Percentiles rank a stretch among this genome's conserved stretches.
These are phyloP conservation scores for Candida andamanensis DNA, from an alignment of 805 yeast genomes.

Conservation along the genomic window DNA sequence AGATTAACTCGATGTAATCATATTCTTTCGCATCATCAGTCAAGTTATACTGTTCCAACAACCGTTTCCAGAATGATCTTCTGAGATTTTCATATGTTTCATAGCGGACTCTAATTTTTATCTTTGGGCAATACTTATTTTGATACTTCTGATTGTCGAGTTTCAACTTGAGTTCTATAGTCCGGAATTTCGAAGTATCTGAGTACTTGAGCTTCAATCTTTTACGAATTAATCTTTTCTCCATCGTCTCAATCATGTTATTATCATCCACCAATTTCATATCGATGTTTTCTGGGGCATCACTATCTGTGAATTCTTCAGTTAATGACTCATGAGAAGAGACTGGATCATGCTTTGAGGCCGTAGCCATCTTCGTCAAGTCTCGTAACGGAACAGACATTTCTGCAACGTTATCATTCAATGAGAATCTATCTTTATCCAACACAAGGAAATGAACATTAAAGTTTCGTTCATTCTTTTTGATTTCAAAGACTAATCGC, in stretches of 20 bases:
- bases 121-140: constrained; percentile 43
- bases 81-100: constrained; percentile 62
- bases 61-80: constrained; percentile 62
- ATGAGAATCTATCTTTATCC: constrained; percentile 81
- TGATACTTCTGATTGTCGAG: constrained; percentile 28
- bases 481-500: constrained; percentile 71
- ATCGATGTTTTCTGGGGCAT: constrained; percentile 7
- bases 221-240: constrained; percentile 11
- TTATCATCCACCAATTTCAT: constrained; percentile 19
- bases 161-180: constrained; percentile 33
- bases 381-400: constrained; percentile 53
- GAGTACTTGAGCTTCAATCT: constrained; percentile 23
- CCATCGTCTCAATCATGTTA: constrained; percentile 24
- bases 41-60: constrained; percentile 50
- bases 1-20: constrained; percentile 55
- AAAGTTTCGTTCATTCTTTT: constrained; percentile 58
- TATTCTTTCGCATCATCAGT: constrained; percentile 36
- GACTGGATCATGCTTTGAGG: constrained; percentile 5
- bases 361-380: constrained; percentile 35
- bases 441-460: constrained; percentile 66
- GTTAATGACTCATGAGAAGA: constrained; percentile 4
- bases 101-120: constrained; percentile 59
- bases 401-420: constrained; percentile 76
- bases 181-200: constrained; percentile 39
- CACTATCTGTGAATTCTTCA: constrained; percentile 10